Percentiles rank a stretch among this genome's conserved stretches.
Evolutionary conservation across 176 grass and related monocot genomes (phyloP).

Genomic region (Oryza meyeriana): DNA sequence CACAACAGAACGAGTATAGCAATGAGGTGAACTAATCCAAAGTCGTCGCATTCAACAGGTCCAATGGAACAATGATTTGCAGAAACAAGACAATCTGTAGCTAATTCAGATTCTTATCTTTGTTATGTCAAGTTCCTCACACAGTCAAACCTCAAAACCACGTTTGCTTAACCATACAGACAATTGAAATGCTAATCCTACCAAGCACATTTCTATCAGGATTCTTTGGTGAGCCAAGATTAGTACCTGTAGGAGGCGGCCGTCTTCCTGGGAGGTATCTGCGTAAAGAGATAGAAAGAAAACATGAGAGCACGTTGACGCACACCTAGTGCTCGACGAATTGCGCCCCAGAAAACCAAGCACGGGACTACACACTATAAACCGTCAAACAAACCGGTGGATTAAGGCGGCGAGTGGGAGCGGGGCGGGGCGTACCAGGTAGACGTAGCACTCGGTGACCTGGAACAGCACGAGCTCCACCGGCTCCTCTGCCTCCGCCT

Average conservation of each 20-base stretch:
- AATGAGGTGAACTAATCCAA: neutral
- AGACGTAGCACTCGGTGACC: conserved; percentile 90
- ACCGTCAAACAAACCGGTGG: neutral
- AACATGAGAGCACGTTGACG: neutral
- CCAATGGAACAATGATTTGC: neutral
- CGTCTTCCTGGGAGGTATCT: conserved; percentile 97
- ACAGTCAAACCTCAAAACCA: neutral
- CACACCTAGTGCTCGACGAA: conserved; percentile 9
- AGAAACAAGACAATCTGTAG: neutral
- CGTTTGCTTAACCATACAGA: neutral
- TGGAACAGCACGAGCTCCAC: conserved; percentile 92
- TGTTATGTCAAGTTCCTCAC: neutral
- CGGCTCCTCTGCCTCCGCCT: conserved; percentile 53
- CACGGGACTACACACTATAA: neutral
- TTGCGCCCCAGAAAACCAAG: neutral
- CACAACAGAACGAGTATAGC: neutral
- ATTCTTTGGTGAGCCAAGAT: neutral
- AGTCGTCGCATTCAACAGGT: neutral
- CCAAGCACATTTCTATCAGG: neutral
- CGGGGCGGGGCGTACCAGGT: conserved; percentile 55
- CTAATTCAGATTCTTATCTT: neutral
- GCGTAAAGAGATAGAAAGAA: neutral
- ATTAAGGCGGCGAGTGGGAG: neutral
- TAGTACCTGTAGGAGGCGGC: conserved; percentile 87
- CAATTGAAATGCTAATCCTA: conserved; percentile 10